phyloP scores from a whole-genome alignment of 306 rosid genomes.

The Prunus padus region DNA sequence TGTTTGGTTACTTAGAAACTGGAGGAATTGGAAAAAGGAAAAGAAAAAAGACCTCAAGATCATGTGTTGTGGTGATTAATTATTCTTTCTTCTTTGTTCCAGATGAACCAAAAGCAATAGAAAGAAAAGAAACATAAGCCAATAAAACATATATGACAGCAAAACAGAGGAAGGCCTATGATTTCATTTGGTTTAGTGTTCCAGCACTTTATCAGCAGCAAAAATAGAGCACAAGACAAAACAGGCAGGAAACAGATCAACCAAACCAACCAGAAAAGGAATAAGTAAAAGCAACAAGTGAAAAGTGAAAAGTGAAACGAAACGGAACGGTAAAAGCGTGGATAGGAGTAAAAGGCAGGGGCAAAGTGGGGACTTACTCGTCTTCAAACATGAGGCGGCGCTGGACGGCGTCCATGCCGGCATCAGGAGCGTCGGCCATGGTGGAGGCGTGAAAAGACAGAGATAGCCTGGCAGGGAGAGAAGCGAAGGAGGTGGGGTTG shows the following conservation, averaged over 20 bases:
- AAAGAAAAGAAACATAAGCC: neutral
- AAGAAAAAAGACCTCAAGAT: neutral
- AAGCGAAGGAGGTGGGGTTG: neutral
- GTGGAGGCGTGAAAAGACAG: constrained; percentile 26
- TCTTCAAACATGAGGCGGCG: constrained; percentile 98
- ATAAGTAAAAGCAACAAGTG: no score
- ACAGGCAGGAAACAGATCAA: neutral
- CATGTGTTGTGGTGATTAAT: no score
- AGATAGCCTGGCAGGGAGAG: constrained; percentile 27
- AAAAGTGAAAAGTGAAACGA: neutral
- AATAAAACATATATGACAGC: neutral
- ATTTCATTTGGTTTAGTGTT: neutral
- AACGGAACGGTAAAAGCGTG: neutral
- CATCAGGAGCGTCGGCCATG: constrained; percentile 66
- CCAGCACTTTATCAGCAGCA: neutral
- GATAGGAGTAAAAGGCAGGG: neutral
- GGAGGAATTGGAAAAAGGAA: neutral
- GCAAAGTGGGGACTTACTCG: constrained; percentile 54
- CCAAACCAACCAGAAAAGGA: neutral
- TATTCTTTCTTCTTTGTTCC: neutral
- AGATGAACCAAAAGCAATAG: neutral
- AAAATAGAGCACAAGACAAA: neutral
- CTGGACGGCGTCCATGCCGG: constrained; percentile 96
- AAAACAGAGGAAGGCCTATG: neutral
- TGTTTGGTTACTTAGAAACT: constrained; percentile 4